Base-by-base conservation (phyloP, 1,139 yeast genomes). In the Pichia sp. region DNA sequence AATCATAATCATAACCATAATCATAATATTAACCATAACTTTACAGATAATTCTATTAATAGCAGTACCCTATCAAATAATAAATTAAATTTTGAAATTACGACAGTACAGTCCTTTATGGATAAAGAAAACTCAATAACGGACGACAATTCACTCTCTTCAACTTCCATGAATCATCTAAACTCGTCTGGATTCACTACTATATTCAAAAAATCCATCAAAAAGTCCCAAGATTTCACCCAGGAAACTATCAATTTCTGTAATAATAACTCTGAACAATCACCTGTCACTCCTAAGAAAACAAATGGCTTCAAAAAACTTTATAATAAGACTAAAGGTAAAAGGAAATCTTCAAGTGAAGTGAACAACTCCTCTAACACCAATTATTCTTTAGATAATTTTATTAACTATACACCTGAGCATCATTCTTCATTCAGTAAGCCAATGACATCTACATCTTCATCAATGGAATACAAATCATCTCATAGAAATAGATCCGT, bases 201-300 rank as follows among this genome's bases (percentile, higher is more conserved):
- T 24, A 32, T 45, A 12, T 45, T 45, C 29, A 45, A 38, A 27
- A 45, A 42, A 39, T 41, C 47, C n/a, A 32, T 29, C 3, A 41
- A 42, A 23, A 38, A 18, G 23, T 36, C 27, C 11, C 27, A 23
- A 15, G 25, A 22, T 36, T 15, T 4, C 23, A 20, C 39, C 2
- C 23, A 22, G 15, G 39, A 36, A 23, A 35, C 25, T 22, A 20
- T 20, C 2, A 22, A 35, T 13, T 22, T 6, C 7, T 18, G 18
- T 32, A 16, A 32, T 32, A 16, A 32, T 18, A 32, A 32, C 15
- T 16, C 18, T 32, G 36, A 32, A 20, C 25, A 39, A 13, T 23
- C 23, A 3, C 15, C 13, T 16, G 20, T 24, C n/a, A 30, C 20
- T 35, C 25, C 7, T 35, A 35, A 35, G 22, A 35, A 35, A 20